phyloP scores from a whole-genome alignment of 495 filamentous ascomycete genomes.

The Penicillium canariense region DNA sequence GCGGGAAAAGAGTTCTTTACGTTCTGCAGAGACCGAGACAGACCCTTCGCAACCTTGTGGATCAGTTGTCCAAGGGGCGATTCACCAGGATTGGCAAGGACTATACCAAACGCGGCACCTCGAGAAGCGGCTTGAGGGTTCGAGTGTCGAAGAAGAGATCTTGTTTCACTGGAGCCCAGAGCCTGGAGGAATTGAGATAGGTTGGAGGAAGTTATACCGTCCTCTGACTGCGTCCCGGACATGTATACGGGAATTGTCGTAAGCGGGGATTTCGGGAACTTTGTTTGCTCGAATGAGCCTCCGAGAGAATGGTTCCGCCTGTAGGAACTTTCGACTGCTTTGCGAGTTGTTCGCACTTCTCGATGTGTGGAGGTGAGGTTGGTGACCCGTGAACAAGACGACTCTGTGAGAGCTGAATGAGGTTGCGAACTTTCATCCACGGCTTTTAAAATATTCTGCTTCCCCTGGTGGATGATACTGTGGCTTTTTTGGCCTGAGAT shows the following conservation, averaged over 20 bases:
- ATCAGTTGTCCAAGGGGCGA: slow-evolving; percentile 26
- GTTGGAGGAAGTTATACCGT: background rate
- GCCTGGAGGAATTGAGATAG: slow-evolving; percentile 18
- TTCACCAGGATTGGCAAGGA: slow-evolving; percentile 17
- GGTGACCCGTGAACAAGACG: background rate
- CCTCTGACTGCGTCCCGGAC: background rate
- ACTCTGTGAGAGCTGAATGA: too few relatives aligned
- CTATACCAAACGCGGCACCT: slow-evolving; percentile 21
- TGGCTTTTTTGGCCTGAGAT: slow-evolving; percentile 3
- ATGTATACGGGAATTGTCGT: slow-evolving; percentile 30
- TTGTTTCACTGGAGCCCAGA: slow-evolving; percentile 10
- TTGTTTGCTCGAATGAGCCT: background rate
- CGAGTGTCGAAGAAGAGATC: slow-evolving; percentile 13
- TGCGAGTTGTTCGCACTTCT: background rate
- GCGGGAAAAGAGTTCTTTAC: background rate
- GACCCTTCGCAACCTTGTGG: slow-evolving; percentile 15
- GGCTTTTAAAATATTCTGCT: background rate
- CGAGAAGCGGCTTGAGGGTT: slow-evolving; percentile 23
- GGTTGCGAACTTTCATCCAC: background rate
- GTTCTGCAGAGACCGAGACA: slow-evolving; percentile 12
- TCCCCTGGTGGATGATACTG: background rate
- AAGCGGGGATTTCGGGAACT: slow-evolving; percentile 20
- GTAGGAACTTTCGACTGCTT: background rate
- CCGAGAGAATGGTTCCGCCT: background rate
- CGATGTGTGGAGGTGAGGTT: background rate